Conservation (phyloP, 2,329 filamentous ascomycete species). For the Leptographium procerum region DNA sequence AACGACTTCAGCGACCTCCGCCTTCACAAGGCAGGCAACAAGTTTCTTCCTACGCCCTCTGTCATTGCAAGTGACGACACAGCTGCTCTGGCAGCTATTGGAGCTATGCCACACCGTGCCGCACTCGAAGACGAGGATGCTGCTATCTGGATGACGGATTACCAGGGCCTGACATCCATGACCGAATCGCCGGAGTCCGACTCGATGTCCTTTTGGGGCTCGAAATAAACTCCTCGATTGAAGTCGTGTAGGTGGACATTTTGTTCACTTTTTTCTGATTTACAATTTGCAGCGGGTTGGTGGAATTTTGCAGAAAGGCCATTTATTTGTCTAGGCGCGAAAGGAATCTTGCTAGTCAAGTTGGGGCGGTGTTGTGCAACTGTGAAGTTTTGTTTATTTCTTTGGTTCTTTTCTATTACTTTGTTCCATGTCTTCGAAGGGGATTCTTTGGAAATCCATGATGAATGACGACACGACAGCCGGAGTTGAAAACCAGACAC, state of each 20-base stretch:
- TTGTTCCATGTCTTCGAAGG: neutral
- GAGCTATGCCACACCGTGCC: constrained; percentile 7
- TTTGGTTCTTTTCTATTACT: neutral
- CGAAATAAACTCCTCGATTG: neutral
- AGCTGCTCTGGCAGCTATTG: constrained; percentile 26
- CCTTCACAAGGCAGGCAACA: constrained; percentile 36
- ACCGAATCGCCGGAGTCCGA: constrained; percentile 21
- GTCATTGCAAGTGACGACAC: constrained; percentile 30
- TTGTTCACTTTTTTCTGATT: neutral
- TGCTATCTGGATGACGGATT: constrained; percentile 37
- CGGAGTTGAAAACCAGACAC: constrained; percentile 5
- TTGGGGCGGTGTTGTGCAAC: neutral
- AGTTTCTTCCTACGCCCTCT: constrained; percentile 29
- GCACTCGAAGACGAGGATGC: constrained; percentile 33
- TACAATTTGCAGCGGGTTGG: neutral
- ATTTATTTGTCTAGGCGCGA: neutral
- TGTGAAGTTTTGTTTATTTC: neutral
- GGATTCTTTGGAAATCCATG: neutral
- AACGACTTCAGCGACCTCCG: constrained; percentile 43
- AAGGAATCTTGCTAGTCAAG: neutral
- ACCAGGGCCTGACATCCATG: constrained; percentile 19
- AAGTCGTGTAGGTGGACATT: neutral
- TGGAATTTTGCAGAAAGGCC: neutral
- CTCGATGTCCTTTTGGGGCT: constrained; percentile 16
- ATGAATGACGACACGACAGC: constrained; percentile 8